Conservation (phyloP, 345 rosid species). For the Bretschneidera sinensis region DNA sequence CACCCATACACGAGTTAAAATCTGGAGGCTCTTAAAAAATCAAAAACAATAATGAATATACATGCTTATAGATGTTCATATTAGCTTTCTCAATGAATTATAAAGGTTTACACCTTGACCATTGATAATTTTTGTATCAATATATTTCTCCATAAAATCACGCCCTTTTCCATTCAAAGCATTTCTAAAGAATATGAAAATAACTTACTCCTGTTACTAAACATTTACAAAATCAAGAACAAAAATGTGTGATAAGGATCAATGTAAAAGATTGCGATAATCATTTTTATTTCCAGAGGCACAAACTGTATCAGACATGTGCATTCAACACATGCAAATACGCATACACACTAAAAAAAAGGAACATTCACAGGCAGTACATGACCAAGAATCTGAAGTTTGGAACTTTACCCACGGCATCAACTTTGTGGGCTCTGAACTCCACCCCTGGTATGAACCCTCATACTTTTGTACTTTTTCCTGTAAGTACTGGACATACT, state of each 20-base stretch:
- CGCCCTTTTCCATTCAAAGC: background rate
- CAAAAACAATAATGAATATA: background rate
- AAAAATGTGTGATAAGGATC: too few relatives aligned
- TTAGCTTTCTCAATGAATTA: background rate
- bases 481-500: constrained; percentile 77
- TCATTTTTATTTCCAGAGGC: background rate
- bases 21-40: background rate
- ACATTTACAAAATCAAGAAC: too few relatives aligned
- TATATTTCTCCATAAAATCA: too few relatives aligned
- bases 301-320: background rate
- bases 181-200: too few relatives aligned
- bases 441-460: constrained; percentile 83
- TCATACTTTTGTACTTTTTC: constrained; percentile 79
- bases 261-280: background rate
- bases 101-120: background rate
- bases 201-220: too few relatives aligned
- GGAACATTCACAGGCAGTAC: background rate
- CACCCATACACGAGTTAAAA: background rate
- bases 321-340: too few relatives aligned
- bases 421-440: constrained; percentile 71
- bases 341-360: too few relatives aligned
- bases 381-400: background rate
- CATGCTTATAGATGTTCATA: background rate
- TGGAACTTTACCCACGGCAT: constrained; percentile 71
- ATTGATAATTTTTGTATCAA: too few relatives aligned